A percentile compares a stretch with the other conserved stretches of the same genome.
Evolutionary conservation across 2,329 filamentous ascomycete genomes (phyloP).

Genomic region (Fusarium mexicanum): DNA sequence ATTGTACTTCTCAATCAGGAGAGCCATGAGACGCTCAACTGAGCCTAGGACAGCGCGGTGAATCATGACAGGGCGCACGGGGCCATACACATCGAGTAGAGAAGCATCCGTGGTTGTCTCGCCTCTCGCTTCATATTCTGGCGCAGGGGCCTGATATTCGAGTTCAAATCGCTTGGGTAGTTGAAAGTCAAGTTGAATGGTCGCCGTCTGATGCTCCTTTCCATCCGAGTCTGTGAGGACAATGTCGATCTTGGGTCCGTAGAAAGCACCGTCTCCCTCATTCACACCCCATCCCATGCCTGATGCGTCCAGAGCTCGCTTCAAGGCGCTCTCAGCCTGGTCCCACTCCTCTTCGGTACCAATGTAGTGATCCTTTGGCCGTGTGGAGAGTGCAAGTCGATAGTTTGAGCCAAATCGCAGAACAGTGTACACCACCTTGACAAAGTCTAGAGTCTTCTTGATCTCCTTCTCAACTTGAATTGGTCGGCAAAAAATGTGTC

Average conservation of each 20-base stretch:
- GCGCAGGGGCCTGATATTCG: constrained; percentile 76
- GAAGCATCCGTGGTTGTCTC: constrained; percentile 59
- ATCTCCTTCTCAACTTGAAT: constrained; percentile 81
- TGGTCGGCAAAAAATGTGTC: constrained; percentile 88
- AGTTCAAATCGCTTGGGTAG: constrained; percentile 83
- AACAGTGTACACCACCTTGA: constrained; percentile 75
- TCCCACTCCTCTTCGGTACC: constrained; percentile 74
- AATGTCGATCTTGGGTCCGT: constrained; percentile 92
- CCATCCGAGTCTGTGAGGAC: constrained; percentile 81
- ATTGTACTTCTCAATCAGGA: constrained; percentile 84
- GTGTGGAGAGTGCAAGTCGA: constrained; percentile 79
- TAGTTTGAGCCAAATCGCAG: constrained; percentile 75
- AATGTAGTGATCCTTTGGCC: constrained; percentile 80
- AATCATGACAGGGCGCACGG: constrained; percentile 78
- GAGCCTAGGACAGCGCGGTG: constrained; percentile 88
- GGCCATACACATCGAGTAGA: constrained; percentile 62
- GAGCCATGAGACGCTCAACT: constrained; percentile 83
- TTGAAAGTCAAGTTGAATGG: constrained; percentile 90
- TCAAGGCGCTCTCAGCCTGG: constrained; percentile 53
- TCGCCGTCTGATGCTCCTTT: constrained; percentile 89
- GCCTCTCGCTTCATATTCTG: constrained; percentile 67
- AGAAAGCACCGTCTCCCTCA: constrained; percentile 87
- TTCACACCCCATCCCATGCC: constrained; percentile 79
- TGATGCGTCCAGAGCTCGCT: constrained; percentile 67
- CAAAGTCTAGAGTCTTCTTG: constrained; percentile 76